A percentile compares a stretch with the other conserved stretches of the same genome.
phyloP scores from a whole-genome alignment of 2,329 filamentous ascomycete genomes.

The Aspergillus uvarum region DNA sequence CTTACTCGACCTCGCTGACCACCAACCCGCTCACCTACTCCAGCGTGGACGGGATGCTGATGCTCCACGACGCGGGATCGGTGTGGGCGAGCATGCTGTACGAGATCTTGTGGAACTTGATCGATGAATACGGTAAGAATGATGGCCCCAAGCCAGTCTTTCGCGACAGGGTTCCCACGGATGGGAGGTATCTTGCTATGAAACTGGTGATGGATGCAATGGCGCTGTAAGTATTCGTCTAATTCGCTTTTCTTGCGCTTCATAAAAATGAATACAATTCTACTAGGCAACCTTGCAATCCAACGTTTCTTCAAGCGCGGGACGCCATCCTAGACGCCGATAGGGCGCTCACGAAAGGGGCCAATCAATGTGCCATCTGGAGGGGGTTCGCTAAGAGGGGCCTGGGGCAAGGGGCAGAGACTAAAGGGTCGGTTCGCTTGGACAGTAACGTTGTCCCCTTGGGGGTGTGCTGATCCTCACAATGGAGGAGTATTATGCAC shows the following conservation, averaged over 20 bases:
- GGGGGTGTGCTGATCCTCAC: background rate
- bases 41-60: conserved; percentile 4
- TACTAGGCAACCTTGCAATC: conserved; percentile 18
- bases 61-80: conserved; percentile 12
- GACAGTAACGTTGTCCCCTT: background rate
- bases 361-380: conserved; percentile 18
- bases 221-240: conserved; percentile 13
- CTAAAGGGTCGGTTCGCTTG: background rate
- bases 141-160: conserved; percentile 7
- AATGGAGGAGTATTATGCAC: no score
- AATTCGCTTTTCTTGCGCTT: no score
- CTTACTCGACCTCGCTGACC: conserved; percentile 14
- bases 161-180: conserved; percentile 12
- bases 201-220: conserved; percentile 17
- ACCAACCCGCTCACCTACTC: conserved; percentile 16
- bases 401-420: conserved; percentile 10
- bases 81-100: conserved; percentile 17
- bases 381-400: conserved; percentile 17
- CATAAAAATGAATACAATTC: background rate
- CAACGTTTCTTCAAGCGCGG: conserved; percentile 15
- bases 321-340: conserved; percentile 18
- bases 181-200: conserved; percentile 20
- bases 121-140: conserved; percentile 18
- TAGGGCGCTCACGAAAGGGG: conserved; percentile 11
- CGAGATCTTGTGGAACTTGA: conserved; percentile 18